These are phyloP conservation scores for Pseudonitzschia pungens DNA, from an alignment of 108 stramenopile species.

Conservation along the genomic window DNA sequence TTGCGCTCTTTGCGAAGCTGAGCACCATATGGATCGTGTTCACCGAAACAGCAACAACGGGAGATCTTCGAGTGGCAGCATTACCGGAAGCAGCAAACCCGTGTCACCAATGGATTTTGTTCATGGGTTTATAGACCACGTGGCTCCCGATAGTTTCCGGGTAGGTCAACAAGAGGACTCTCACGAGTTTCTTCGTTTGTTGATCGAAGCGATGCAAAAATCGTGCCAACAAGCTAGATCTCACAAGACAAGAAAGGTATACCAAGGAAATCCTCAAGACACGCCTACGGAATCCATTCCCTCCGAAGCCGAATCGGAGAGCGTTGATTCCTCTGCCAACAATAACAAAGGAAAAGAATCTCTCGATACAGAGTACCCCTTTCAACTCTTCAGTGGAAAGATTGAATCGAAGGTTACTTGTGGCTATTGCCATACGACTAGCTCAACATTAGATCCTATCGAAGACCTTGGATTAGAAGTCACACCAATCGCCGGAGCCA, in stretches of 20 bases:
- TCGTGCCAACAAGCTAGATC: constrained; percentile 63
- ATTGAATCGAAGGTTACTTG: constrained; percentile 85
- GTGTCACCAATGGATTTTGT: constrained; percentile 77
- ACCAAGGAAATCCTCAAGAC: constrained; percentile 34
- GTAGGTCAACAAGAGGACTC: constrained; percentile 96
- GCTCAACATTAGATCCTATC: constrained; percentile 82
- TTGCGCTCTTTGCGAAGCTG: constrained; percentile 81
- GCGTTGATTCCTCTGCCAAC: neutral
- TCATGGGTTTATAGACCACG: constrained; percentile 73
- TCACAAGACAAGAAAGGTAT: neutral
- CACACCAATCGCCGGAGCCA: constrained; percentile 32
- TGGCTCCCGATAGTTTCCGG: constrained; percentile 85
- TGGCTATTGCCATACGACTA: constrained; percentile 56
- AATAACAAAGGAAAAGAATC: constrained; percentile 5
- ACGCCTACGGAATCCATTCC: constrained; percentile 24
- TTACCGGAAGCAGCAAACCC: constrained; percentile 37
- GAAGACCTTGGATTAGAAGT: constrained; percentile 91
- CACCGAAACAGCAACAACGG: constrained; percentile 39
- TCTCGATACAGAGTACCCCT: constrained; percentile 68
- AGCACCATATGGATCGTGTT: constrained; percentile 60
- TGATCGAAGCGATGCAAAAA: constrained; percentile 95
- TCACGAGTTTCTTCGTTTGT: constrained; percentile 95
- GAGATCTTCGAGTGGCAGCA: neutral
- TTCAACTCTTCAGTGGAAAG: constrained; percentile 82
- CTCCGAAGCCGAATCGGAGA: constrained; percentile 15